Base-by-base conservation (phyloP, 1,139 yeast species). In the Nakaseomyces delphensis region DNA sequence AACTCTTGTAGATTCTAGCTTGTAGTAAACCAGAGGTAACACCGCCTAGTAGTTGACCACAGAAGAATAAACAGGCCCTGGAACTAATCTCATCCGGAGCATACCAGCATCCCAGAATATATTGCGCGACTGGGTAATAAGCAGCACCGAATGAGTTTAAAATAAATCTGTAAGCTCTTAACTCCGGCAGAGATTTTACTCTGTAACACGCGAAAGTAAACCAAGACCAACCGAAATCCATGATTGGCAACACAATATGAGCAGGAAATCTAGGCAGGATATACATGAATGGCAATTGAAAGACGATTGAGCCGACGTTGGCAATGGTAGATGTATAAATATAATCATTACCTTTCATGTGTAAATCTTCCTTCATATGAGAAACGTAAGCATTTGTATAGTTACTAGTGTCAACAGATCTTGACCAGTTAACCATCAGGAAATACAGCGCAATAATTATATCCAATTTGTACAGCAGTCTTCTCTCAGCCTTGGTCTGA, bases 381-480 rank as follows among this genome's bases (percentile, higher is more conserved):
- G 81, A 73, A 38, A 80, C 78, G 56, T 81, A 82, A n/a, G 87
- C 86, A 55, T 77, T 78, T 43, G 76, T 74, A 41, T 77, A 65
- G 54, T 63, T 65, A 38, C 77, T 68, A 45, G 73, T 73, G 57
- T 82, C 89, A 41, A 82, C 65, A 45, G 77, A 77, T 55, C 81
- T 81, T 40, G 78, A 79, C 83, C 85, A 82, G 59, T 79, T 80
- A 16, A 79, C 76, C 63, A 77, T 63, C 52, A 79, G 67, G 27
- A 82, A 71, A 57, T 76, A 81, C 33, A 76, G 62, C 3, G 82
- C 73, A 48, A 82, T 66, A 36, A 79, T 55, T 10, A 79, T 45
- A 55, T 83, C 93, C 41, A 82, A 61, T 56, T 83, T 83, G 57
- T 73, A 60, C 39, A 83, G 66, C 41, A 82, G 65, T 38, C 56